Evolutionary conservation across 2,329 filamentous ascomycete genomes (phyloP).

Genomic region (Colletotrichum liaoningense): DNA sequence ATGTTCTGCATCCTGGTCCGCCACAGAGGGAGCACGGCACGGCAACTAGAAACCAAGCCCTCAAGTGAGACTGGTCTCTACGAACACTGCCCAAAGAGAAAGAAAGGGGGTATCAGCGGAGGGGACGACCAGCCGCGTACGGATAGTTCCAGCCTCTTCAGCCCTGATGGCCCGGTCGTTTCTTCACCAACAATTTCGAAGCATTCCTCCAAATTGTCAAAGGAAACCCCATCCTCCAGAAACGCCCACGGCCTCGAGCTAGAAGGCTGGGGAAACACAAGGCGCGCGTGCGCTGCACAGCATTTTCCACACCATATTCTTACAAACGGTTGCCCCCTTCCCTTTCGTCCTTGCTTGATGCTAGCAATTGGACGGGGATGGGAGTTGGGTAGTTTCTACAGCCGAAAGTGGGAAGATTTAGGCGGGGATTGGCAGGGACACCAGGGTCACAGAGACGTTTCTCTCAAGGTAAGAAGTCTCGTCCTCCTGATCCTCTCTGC

Average conservation of each 20-base stretch:
- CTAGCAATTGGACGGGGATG: conserved; percentile 1
- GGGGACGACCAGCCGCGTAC: background rate
- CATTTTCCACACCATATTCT: background rate
- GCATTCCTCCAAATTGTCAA: conserved; percentile 19
- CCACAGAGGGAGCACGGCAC: background rate
- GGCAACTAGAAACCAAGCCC: background rate
- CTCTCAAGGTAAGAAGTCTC: background rate
- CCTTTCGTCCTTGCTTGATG: background rate
- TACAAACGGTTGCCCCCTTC: conserved; percentile 10
- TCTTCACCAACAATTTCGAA: conserved; percentile 26
- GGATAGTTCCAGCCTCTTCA: conserved; percentile 2
- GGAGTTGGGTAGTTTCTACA: background rate
- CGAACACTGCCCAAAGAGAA: background rate
- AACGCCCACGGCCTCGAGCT: conserved; percentile 9
- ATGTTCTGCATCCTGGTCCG: background rate
- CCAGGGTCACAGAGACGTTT: background rate
- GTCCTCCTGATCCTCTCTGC: background rate
- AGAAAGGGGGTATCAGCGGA: background rate
- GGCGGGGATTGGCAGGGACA: conserved; percentile 16
- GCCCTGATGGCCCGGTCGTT: conserved; percentile 12
- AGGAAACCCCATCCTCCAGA: background rate
- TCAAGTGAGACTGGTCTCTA: background rate
- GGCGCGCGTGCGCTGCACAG: background rate
- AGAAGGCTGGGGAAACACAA: conserved; percentile 4
- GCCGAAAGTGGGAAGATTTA: conserved; percentile 14